Evolutionary conservation across 2,329 filamentous ascomycete species (phyloP).

Genomic region (Fusarium sp.): DNA sequence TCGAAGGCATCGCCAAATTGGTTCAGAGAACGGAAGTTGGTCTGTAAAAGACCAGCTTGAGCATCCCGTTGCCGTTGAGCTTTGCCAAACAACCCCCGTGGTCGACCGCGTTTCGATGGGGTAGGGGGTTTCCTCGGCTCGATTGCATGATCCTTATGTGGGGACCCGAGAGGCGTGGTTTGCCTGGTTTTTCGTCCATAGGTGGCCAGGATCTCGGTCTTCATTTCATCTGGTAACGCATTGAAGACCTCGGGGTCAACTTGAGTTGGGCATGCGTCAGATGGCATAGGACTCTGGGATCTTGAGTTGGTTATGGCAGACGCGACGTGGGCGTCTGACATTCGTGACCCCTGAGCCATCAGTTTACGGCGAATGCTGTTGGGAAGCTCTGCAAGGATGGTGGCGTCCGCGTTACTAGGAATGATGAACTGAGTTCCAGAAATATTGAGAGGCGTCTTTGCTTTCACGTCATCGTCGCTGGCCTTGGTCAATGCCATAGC

Average conservation of each 20-base stretch:
- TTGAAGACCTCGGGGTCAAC: conserved; percentile 87
- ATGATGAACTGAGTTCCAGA: conserved; percentile 92
- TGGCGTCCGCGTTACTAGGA: conserved; percentile 83
- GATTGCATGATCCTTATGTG: conserved; percentile 66
- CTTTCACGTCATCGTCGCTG: conserved; percentile 62
- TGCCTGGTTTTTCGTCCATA: conserved; percentile 64
- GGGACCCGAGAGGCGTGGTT: conserved; percentile 60
- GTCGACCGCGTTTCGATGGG: conserved; percentile 72
- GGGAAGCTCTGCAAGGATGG: conserved; percentile 86
- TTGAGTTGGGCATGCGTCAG: conserved; percentile 73
- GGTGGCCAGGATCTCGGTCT: conserved; percentile 81
- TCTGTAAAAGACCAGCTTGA: conserved; percentile 74
- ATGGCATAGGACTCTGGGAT: conserved; percentile 56
- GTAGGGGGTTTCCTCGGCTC: conserved; percentile 66
- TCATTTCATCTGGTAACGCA: conserved; percentile 86
- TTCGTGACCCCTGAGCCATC: conserved; percentile 65
- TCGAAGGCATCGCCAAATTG: conserved; percentile 45
- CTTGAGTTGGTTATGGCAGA: conserved; percentile 49
- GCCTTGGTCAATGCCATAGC: conserved; percentile 64
- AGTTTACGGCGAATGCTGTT: conserved; percentile 83
- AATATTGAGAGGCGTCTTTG: conserved; percentile 79
- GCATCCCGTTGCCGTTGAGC: conserved; percentile 65
- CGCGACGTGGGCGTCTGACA: conserved; percentile 38
- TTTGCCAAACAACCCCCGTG: conserved; percentile 55
- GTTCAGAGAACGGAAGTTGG: conserved; percentile 72